Evolutionary conservation across 306 rosid genomes (phyloP), one percentile per base, ranked within the genome.

Genomic region (Ochetophila trinervis): DNA sequence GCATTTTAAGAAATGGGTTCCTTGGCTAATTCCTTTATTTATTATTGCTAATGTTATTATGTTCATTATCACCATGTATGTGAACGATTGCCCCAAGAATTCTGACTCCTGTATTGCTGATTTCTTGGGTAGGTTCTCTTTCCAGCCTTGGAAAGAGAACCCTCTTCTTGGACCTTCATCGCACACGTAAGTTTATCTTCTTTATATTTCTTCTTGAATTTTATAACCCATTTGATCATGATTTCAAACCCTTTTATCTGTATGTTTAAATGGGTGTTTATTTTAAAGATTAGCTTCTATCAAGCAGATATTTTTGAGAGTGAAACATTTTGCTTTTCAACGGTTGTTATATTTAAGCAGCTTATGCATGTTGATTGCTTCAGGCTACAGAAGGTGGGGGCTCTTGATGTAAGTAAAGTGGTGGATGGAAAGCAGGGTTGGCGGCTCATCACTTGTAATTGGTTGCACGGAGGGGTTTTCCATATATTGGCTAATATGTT

Each of bases 131-230:
- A 78, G 98, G 6, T 83, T 93, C 88, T 87, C 98, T 34, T 89
- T 93, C 55, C 98, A 93, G 80, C 94, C 97, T 40, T 76, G 87
- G 49, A 89, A 89, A 49, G 96, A 93, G 74, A 93, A 89, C 60
- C 97, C 97, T 44, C 98, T 93, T 66, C 84, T 93, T 18, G 98
- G 97, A 0, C 98, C 98, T 48, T 89, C 98, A 4, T 93, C 98
- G 1, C 27, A 73, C 22, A 76, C 98, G 98, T 93, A 64, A 84
- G 91, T 82, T 56, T 4, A n/a, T 53, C 9, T 2, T 49, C 7
- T 56, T 63, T 44, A 17, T 19, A 60, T 21, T 17, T 53, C 14
- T 16, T 71, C 12, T 1, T 27, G 12, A 0, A 4, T 34, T 58
- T 12, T 17, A 45, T 49, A 47, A 21, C 18, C 30, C 27, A 30